Percentiles rank a stretch among this genome's conserved stretches.
Evolutionary conservation across 768 basidiomycete genomes (phyloP).

Genomic region (Amanita rubescens): DNA sequence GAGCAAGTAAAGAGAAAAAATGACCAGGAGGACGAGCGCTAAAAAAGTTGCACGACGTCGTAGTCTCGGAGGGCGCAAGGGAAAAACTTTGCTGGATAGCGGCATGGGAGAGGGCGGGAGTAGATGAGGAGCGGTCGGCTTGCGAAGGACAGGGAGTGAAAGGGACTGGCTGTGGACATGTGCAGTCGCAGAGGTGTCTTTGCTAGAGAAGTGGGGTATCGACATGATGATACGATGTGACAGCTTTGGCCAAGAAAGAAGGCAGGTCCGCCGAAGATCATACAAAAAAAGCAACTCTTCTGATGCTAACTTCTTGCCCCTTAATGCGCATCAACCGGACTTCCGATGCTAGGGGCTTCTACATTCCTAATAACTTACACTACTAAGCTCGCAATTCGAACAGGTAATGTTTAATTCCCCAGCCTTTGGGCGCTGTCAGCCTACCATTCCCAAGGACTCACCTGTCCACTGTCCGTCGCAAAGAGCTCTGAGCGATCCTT

Average conservation of each 20-base stretch:
- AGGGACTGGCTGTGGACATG: not conserved
- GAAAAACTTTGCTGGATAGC: conserved; percentile 13
- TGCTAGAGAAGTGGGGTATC: not conserved
- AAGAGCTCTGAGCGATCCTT: too few species aligned
- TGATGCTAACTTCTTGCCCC: not conserved
- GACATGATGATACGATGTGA: not conserved
- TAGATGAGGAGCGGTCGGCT: not conserved
- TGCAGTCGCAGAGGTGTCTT: not conserved
- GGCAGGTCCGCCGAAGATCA: too few species aligned
- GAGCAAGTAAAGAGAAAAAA: conserved; percentile 49
- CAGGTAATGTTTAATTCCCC: too few species aligned
- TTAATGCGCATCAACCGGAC: not conserved
- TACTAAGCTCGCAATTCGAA: too few species aligned
- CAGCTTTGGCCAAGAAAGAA: too few species aligned
- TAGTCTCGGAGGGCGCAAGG: conserved; percentile 35
- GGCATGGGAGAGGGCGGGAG: not conserved
- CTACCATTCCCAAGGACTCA: too few species aligned
- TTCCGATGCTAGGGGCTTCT: not conserved
- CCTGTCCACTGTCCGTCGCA: too few species aligned
- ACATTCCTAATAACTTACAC: too few species aligned
- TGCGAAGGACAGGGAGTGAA: not conserved
- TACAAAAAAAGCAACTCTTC: too few species aligned
- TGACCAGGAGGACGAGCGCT: conserved; percentile 43
- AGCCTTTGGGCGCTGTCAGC: too few species aligned
- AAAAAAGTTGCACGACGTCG: conserved; percentile 49